Base-by-base conservation (phyloP, 2,329 filamentous ascomycete species). In the Fusarium metavorans region DNA sequence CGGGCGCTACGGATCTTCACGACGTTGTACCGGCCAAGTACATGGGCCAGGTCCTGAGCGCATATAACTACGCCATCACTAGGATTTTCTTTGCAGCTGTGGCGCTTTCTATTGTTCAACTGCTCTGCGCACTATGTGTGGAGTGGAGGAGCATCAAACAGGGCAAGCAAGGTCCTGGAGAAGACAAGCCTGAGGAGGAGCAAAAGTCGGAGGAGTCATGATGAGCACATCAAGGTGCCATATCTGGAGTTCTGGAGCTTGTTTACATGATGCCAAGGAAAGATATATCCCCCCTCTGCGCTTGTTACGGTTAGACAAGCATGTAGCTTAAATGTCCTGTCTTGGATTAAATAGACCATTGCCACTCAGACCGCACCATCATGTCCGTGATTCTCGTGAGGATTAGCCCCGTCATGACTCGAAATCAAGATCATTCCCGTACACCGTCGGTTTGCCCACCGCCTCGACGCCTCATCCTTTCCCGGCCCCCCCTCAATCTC, bases 101-200 rank as follows among this genome's bases (percentile, higher is more conserved):
- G 61, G 92, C 88, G 0, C 82, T 92, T 70, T 85, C 88, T 0
- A 81, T 87, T 7, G 78, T 88, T 2, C 88, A 88, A 13, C 83
- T 93, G 8, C n/a, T 92, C 11, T 90, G 88, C 9, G 87, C 89
- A 0, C 77, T 88, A 3, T 87, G 87, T 25, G 87, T 94, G 74
- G 88, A 93, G 80, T 94, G 92, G 92, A 90, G 85, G 80, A 91
- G 85, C 73, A 90, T 94, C 77, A 93, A 93, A 85, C 90, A 89
- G 77, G 64, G 32, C 6, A 76, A 78, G 69, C 69, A 63, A 35
- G 66, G 61, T 5, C 52, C 64, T 10, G 61, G 62, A 34, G 54
- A 45, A 27, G 62, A 58, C 14, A 48, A 72, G 10, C 8, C 50
- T 20, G 39, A 30, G 11, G 37, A 66, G 16, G 41, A 57, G 23